Conservation (phyloP, 2,329 filamentous ascomycete species). For the Sporothrix inflata region DNA sequence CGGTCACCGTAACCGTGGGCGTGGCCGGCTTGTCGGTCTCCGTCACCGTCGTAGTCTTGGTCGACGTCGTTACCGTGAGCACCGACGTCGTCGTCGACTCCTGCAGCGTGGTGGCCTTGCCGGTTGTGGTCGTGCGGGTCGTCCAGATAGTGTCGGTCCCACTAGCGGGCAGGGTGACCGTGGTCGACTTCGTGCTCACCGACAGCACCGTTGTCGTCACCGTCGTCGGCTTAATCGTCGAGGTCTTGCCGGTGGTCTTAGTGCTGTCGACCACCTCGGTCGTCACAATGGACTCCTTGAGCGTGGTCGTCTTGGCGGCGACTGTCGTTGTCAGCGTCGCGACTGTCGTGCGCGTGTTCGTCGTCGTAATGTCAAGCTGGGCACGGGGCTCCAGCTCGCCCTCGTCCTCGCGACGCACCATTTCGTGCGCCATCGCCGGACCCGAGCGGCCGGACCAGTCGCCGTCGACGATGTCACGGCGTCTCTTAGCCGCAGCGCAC, state of each 20-base stretch:
- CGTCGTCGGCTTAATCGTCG: conserved; percentile 10
- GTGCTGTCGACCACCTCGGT: not conserved
- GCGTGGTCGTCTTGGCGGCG: conserved; percentile 5
- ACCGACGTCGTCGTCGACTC: not conserved
- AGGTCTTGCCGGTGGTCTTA: conserved; percentile 7
- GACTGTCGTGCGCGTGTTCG: not conserved
- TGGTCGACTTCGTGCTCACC: not conserved
- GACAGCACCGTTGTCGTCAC: not conserved
- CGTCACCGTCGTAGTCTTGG: not conserved
- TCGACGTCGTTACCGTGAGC: not conserved
- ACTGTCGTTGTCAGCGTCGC: not conserved
- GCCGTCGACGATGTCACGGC: too few species aligned
- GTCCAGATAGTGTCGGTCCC: not conserved
- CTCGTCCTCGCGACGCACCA: not conserved
- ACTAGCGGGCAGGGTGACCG: not conserved
- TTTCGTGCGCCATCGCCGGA: not conserved
- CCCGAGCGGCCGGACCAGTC: not conserved
- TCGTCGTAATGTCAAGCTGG: not conserved
- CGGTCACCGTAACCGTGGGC: not conserved
- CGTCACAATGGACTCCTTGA: not conserved
- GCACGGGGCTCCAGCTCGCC: not conserved
- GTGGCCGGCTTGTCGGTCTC: too few species aligned
- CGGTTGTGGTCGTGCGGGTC: not conserved
- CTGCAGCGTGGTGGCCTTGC: not conserved
- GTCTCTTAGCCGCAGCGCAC: not conserved